Evolutionary conservation across 768 basidiomycete genomes (phyloP).

Genomic region (Agaricus sinodeliciosus): DNA sequence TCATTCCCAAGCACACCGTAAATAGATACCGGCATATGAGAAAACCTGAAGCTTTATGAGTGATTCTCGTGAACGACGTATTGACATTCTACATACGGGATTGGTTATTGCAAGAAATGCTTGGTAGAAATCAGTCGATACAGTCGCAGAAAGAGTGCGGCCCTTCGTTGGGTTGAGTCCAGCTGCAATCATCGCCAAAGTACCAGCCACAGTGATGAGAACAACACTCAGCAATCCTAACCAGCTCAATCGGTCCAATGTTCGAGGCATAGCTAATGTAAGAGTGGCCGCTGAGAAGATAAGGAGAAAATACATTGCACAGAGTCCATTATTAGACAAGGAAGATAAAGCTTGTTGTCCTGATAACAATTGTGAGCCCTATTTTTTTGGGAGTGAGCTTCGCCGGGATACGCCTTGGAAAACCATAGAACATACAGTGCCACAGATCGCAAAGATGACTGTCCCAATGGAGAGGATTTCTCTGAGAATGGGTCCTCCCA

Average conservation of each 20-base stretch:
- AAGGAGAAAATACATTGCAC: conserved; percentile 35
- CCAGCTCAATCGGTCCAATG: conserved; percentile 39
- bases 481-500: conserved; percentile 40
- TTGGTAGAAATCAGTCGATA: conserved; percentile 35
- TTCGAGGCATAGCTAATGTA: conserved; percentile 38
- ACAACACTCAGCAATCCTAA: conserved; percentile 36
- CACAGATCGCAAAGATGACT: conserved; percentile 44
- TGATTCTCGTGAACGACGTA: neutral
- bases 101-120: conserved; percentile 49
- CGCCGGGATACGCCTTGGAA: neutral
- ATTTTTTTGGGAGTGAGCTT: neutral
- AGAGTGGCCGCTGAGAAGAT: conserved; percentile 41
- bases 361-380: conserved; percentile 44
- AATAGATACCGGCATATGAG: conserved; percentile 1
- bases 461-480: conserved; percentile 41
- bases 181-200: conserved; percentile 46
- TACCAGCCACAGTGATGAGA: conserved; percentile 37
- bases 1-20: neutral
- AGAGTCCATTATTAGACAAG: conserved; percentile 42
- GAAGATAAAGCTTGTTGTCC: conserved; percentile 46
- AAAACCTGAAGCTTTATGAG: neutral
- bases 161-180: conserved; percentile 37
- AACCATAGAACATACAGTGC: conserved; percentile 24
- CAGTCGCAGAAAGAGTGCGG: conserved; percentile 29
- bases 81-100: conserved; percentile 27